Percentiles rank a stretch among this genome's conserved stretches.
Conservation (phyloP, 805 yeast species). For the Ogataea philodendri region DNA sequence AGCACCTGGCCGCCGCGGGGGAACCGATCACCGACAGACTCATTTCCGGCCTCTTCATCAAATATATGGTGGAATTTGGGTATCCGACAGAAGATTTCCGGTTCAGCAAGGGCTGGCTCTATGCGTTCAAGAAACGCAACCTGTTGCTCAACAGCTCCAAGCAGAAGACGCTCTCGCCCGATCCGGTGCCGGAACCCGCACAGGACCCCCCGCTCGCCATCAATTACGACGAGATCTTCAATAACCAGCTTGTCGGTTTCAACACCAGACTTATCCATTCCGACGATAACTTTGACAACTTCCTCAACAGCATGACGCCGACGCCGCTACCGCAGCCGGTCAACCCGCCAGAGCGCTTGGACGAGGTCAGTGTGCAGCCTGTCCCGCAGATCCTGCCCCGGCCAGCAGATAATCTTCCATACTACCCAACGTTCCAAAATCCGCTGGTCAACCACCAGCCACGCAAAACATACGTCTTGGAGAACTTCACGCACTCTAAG, state of each 20-base stretch:
- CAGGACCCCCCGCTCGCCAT: background rate
- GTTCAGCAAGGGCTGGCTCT: constrained; percentile 36
- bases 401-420: constrained; percentile 16
- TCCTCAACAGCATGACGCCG: constrained; percentile 11
- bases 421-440: constrained; percentile 27
- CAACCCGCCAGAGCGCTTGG: constrained; percentile 2
- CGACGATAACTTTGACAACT: constrained; percentile 31
- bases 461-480: constrained; percentile 25
- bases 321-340: constrained; percentile 3
- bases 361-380: constrained; percentile 1
- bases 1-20: constrained; percentile 15
- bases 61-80: constrained; percentile 23
- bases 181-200: too few relatives aligned
- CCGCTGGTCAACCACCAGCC: constrained; percentile 23
- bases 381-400: constrained; percentile 2
- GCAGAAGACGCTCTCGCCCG: too few relatives aligned
- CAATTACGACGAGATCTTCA: constrained; percentile 30
- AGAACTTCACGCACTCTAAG: constrained; percentile 39
- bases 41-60: constrained; percentile 22
- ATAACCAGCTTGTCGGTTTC: constrained; percentile 32
- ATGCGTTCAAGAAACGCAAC: constrained; percentile 35
- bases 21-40: constrained; percentile 28
- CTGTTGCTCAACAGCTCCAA: constrained; percentile 15
- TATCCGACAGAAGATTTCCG: constrained; percentile 23
- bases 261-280: constrained; percentile 38